Evolutionary conservation across 2,329 filamentous ascomycete species (phyloP).

Genomic region (Hawksworthiomyces lignivorus): DNA sequence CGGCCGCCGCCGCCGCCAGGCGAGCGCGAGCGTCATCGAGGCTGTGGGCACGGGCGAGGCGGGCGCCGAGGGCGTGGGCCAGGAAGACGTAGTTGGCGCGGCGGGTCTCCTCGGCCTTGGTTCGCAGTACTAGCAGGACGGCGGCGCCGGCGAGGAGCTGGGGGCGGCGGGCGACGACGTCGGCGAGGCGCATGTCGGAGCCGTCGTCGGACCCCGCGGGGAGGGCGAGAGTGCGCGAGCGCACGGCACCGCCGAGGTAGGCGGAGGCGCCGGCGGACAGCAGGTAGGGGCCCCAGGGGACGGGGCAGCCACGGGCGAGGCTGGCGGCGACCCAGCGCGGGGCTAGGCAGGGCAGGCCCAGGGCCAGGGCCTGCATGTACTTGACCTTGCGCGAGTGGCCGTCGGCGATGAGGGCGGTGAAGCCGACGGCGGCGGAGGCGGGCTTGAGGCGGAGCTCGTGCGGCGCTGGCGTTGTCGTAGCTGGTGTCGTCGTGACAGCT

Average conservation of each 20-base stretch:
- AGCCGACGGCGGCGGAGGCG: conserved; percentile 52
- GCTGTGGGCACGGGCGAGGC: conserved; percentile 58
- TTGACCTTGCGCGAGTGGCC: conserved; percentile 80
- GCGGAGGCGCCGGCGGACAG: conserved; percentile 76
- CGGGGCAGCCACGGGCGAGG: conserved; percentile 47
- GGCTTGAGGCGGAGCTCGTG: conserved; percentile 45
- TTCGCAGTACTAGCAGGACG: conserved; percentile 67
- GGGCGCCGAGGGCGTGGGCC: conserved; percentile 68
- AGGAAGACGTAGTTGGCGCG: conserved; percentile 73
- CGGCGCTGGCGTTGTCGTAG: conserved; percentile 16
- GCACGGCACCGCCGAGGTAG: conserved; percentile 67
- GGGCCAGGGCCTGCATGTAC: conserved; percentile 87
- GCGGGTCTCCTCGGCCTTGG: conserved; percentile 55
- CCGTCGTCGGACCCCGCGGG: conserved; percentile 59
- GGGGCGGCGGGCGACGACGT: conserved; percentile 52
- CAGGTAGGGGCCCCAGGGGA: conserved; percentile 75
- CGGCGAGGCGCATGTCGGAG: conserved; percentile 43
- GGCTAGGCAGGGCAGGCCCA: conserved; percentile 80
- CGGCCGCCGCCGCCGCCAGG: conserved; percentile 43
- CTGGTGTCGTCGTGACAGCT: conserved; percentile 22
- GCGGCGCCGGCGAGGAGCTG: conserved; percentile 56
- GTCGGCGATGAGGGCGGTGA: conserved; percentile 80
- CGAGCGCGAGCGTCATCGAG: conserved; percentile 55
- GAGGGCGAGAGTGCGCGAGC: conserved; percentile 62
- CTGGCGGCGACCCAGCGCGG: conserved; percentile 75